Base-by-base conservation (phyloP, 1,284 basidiomycete species). In the Leucocoprinus gongylophorus region DNA sequence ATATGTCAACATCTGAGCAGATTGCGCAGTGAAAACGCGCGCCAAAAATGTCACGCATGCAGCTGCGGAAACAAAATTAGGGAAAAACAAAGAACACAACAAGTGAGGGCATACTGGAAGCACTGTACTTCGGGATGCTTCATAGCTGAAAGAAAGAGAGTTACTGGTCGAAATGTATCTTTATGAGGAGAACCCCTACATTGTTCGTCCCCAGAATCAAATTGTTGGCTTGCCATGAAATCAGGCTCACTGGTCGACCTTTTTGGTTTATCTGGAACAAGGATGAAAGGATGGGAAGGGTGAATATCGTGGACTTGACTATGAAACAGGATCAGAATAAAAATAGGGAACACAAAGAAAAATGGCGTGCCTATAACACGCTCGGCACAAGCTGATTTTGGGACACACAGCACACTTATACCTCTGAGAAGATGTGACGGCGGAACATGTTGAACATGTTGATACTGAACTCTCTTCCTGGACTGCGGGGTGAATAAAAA, bases 21-120 rank as follows among this genome's bases (percentile, higher is more conserved):
- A 90, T 83, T 7, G 88, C 88, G 59, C 92, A 95, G 61, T 92
- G 92, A 68, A 92, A 95, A 6, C 89, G 79, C 15, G 91, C 89
- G 15, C 92, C 91, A 21, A 94, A 79, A 55, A 95, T 94, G 57
- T 91, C 90, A 60, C 85, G 82, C 57, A 89, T 71, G 64, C 92
- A 95, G 62, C 91, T 95, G 61, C 29, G 37, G 44, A 56, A 5
- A 37, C 18, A 28, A 28, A 32, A 42, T 35, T 5, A 18, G 45
- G 3, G n/a, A n/a, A n/a, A 45, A 26, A 28, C 50, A 32, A 39
- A 5, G 55, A 41, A 15, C 15, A 3, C 40, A 43, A 51, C 47
- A 40, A 8, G 23, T 13, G 32, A 32, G 15, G 3, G 76, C 90
- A 61, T 68, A 94, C 91, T 95, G 84, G 50, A 79, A 73, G 62